Conservation (phyloP, 2,329 filamentous ascomycete species). For the Macroventuria anomochaeta region DNA sequence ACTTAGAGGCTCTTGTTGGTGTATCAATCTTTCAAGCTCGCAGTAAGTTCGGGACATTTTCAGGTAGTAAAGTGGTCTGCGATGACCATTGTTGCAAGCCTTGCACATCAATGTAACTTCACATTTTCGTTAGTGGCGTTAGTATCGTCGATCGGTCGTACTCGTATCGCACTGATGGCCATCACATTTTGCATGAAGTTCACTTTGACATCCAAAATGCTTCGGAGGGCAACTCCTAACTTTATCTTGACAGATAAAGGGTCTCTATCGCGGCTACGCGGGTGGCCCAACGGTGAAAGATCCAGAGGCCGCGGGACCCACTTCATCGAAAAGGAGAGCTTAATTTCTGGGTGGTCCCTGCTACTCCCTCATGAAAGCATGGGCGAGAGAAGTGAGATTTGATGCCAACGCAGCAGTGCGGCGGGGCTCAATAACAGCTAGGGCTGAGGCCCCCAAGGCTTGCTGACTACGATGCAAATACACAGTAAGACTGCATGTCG, state of each 20-base stretch:
- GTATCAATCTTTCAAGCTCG: neutral
- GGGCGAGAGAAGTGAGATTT: conserved; percentile 12
- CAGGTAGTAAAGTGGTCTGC: neutral
- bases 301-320: conserved; percentile 16
- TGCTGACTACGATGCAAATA: conserved; percentile 4
- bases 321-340: conserved; percentile 17
- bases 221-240: conserved; percentile 2
- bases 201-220: conserved; percentile 8
- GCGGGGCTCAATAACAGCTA: conserved; percentile 7
- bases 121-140: neutral
- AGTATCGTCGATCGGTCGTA: neutral
- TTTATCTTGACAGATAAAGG: conserved; percentile 4
- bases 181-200: neutral
- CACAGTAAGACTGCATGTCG: conserved; percentile 8
- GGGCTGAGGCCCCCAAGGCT: neutral
- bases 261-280: conserved; percentile 12
- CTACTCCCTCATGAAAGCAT: conserved; percentile 6
- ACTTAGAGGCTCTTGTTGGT: neutral
- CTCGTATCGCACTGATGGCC: neutral
- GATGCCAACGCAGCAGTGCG: conserved; percentile 11
- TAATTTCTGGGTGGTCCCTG: conserved; percentile 18
- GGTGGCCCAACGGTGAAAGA: conserved; percentile 19
- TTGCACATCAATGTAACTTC: neutral
- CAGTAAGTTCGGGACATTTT: neutral
- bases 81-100: neutral